Base-by-base conservation (phyloP, 163 green algal genomes). In the Scenedesmus sp. region DNA sequence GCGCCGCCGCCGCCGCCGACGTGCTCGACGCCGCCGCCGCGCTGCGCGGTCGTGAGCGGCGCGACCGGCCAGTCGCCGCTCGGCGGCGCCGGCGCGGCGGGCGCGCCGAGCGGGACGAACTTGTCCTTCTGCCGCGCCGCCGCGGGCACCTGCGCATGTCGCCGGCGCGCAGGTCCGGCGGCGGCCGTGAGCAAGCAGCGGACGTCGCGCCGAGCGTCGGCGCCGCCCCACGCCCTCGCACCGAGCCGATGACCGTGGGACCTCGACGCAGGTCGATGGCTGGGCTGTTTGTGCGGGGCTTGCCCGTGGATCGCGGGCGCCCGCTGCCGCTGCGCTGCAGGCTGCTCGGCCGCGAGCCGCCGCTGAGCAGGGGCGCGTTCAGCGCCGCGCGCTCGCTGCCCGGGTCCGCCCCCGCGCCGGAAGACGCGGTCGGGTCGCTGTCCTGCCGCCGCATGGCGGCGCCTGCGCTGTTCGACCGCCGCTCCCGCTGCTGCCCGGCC, bases 121-220 rank as follows among this genome's bases (percentile, higher is more conserved):
- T 77, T 77, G 36, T 77, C 69, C n/a, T 77, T 77, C 42, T 77
- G 69, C 15, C 69, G 53, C 18, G 69, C 69, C 57, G 69, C 69
- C 57, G 69, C 69, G 44, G 69, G 53, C 4, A 53, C 53, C 69
- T 77, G 54, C 53, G 56, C 14, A n/a, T 3, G 53, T n/a, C 1
- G 18, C 11, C 14, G 6, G 26, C 31, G 18, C 44, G 24, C 36
- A 22, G 56, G 4, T 10, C 4, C 22, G 39, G 22, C 13, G 9
- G 56, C 22, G 22, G 56, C n/a, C 56, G 9, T 4, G 18, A 44
- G 33, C 24, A 63, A 20, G n/a, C 56, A 39, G 56, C 24, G 9
- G 29, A n/a, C 36, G 34, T 34, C n/a, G 26, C 24, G 69, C 58
- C 17, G 15, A 26, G 58, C 58, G 28, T 34, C 28, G 2, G 42